A percentile compares a stretch with the other conserved stretches of the same genome.
phyloP scores from a whole-genome alignment of 352 stramenopile species.

The Phytophthora hibernalis region DNA sequence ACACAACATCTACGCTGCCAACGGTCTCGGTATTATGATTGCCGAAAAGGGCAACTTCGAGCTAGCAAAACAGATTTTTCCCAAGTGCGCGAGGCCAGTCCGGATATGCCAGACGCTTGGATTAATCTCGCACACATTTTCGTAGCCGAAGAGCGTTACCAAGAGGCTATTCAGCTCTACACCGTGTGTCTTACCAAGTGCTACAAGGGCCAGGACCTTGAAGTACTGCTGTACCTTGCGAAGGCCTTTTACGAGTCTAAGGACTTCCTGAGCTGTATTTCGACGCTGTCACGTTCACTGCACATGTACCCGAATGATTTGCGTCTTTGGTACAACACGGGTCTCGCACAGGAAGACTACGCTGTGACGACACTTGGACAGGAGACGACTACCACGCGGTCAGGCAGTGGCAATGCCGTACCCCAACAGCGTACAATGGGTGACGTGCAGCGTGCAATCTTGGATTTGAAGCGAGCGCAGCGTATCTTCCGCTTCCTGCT shows the following conservation, averaged over 20 bases:
- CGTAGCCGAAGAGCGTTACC: conserved; percentile 96
- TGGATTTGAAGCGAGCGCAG: conserved; percentile 84
- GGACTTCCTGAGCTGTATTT: conserved; percentile 90
- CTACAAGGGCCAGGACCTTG: conserved; percentile 88
- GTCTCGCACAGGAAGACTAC: conserved; percentile 88
- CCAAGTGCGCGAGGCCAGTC: conserved; percentile 95
- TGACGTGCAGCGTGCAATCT: conserved; percentile 89
- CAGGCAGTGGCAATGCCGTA: conserved; percentile 41
- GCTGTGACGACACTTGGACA: conserved; percentile 84
- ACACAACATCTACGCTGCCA: conserved; percentile 96
- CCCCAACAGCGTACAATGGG: conserved; percentile 81
- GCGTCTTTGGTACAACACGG: conserved; percentile 89
- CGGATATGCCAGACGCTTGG: conserved; percentile 95
- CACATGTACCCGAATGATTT: conserved; percentile 84
- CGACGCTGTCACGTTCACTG: conserved; percentile 75
- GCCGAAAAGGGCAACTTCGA: conserved; percentile 98
- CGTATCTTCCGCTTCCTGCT: conserved; percentile 87
- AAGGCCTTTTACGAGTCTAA: conserved; percentile 92
- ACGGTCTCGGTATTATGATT: conserved; percentile 98
- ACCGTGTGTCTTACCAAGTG: conserved; percentile 92
- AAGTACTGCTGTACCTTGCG: conserved; percentile 84
- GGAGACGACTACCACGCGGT: conserved; percentile 55
- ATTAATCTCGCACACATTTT: conserved; percentile 98
- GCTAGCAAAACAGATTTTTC: conserved; percentile 97
- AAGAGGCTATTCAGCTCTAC: conserved; percentile 96